Percentiles rank a stretch among this genome's conserved stretches.
Conservation (phyloP, 2,329 filamentous ascomycete genomes). For the Metarhizium brunneum region DNA sequence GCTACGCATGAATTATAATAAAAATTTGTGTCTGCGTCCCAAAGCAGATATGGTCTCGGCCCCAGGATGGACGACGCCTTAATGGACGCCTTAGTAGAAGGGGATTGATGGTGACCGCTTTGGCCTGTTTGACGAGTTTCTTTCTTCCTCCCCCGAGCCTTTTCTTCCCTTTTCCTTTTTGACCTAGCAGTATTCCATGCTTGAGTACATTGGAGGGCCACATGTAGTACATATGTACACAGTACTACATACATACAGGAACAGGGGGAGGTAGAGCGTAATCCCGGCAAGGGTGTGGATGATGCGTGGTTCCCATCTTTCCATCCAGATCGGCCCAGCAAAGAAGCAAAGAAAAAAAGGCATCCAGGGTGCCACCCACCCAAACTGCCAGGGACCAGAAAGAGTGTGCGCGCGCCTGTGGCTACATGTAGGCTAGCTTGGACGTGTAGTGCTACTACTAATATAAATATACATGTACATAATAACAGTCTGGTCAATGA, state of each 20-base stretch:
- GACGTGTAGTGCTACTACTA: no score
- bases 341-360: not conserved
- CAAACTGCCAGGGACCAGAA: no score
- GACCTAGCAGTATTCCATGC: no score
- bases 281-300: not conserved
- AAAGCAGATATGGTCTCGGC: not conserved
- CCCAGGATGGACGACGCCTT: not conserved
- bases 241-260: not conserved
- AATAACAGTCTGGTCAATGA: no score
- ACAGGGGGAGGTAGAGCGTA: not conserved
- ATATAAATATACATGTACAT: no score
- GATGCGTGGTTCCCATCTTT: not conserved
- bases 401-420: no score
- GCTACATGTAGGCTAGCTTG: no score
- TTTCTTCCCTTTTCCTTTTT: not conserved
- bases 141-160: not conserved
- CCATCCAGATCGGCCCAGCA: conserved; percentile 4
- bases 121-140: not conserved
- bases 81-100: not conserved
- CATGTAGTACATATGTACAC: not conserved
- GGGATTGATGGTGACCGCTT: not conserved
- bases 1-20: not conserved
- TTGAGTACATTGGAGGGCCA: no score
- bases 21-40: not conserved
- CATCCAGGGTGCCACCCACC: no score